phyloP scores from a whole-genome alignment of 2,329 filamentous ascomycete species.

The Penicillium sp. region DNA sequence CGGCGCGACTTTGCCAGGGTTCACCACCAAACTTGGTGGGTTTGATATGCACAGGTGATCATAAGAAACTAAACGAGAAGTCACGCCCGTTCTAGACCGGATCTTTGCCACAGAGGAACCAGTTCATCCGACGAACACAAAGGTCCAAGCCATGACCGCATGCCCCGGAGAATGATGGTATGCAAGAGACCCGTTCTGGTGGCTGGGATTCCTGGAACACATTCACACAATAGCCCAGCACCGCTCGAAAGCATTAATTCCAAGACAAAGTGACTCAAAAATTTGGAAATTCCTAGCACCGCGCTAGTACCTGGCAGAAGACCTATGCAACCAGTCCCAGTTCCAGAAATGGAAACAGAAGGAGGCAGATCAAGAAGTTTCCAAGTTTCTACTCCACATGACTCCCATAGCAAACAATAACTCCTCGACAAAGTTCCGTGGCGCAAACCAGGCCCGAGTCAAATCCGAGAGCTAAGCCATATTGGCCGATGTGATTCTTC shows the following conservation, averaged over 20 bases:
- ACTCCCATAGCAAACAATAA: not conserved
- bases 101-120: not conserved
- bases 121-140: not conserved
- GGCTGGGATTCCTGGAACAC: not conserved
- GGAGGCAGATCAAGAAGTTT: not conserved
- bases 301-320: constrained; percentile 20
- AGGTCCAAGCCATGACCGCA: not conserved
- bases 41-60: not conserved
- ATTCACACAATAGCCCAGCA: not conserved
- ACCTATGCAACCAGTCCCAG: no score
- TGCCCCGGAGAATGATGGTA: constrained; percentile 18
- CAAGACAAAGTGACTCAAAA: constrained; percentile 18
- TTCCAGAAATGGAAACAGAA: not conserved
- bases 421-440: not conserved
- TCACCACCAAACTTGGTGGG: not conserved
- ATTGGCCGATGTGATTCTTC: constrained; percentile 5
- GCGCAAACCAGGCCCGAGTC: not conserved
- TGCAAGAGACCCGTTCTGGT: constrained; percentile 19
- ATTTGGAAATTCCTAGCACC: constrained; percentile 16
- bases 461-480: not conserved
- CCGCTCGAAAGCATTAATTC: not conserved
- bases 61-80: not conserved
- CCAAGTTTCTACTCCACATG: not conserved
- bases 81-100: not conserved
- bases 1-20: not conserved